phyloP scores from a whole-genome alignment of 2,329 filamentous ascomycete species.

The Tolypocladium inflatum region DNA sequence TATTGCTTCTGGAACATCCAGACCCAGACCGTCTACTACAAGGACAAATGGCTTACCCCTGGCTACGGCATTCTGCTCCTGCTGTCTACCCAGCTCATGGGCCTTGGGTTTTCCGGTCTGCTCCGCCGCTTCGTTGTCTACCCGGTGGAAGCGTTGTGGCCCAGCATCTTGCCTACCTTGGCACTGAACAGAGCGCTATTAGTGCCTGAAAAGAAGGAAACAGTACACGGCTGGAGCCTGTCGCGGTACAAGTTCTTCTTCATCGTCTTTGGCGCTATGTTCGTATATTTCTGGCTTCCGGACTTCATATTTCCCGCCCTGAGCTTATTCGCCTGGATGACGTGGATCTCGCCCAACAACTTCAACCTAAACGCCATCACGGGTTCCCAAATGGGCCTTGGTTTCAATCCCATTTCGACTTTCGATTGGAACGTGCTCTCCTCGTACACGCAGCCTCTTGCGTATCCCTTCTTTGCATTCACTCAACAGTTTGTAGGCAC shows the following conservation, averaged over 20 bases:
- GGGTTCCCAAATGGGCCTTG: conserved; percentile 29
- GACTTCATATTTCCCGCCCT: conserved; percentile 34
- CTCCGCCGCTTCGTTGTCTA: conserved; percentile 25
- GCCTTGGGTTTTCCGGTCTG: conserved; percentile 21
- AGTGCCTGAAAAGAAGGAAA: conserved; percentile 22
- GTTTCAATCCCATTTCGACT: conserved; percentile 38
- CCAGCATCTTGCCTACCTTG: conserved; percentile 20
- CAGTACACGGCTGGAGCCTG: conserved; percentile 32
- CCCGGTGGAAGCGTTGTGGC: conserved; percentile 23
- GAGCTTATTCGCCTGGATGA: conserved; percentile 38
- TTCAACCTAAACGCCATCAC: conserved; percentile 31
- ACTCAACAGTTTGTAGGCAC: conserved; percentile 24
- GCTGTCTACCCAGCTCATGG: conserved; percentile 22
- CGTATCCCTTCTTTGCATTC: conserved; percentile 29
- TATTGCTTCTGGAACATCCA: conserved; percentile 11
- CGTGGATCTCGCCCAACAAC: conserved; percentile 38
- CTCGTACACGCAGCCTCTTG: conserved; percentile 15
- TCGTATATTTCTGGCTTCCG: conserved; percentile 39
- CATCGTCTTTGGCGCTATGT: conserved; percentile 19
- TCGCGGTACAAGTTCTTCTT: conserved; percentile 35
- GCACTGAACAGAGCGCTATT: conserved; percentile 23
- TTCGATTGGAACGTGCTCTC: conserved; percentile 37
- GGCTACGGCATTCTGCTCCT: conserved; percentile 20
- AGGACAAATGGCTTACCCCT: conserved; percentile 19
- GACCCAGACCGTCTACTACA: conserved; percentile 19